Conservation (phyloP, 179 eudicot species). For the Silene coronaria region DNA sequence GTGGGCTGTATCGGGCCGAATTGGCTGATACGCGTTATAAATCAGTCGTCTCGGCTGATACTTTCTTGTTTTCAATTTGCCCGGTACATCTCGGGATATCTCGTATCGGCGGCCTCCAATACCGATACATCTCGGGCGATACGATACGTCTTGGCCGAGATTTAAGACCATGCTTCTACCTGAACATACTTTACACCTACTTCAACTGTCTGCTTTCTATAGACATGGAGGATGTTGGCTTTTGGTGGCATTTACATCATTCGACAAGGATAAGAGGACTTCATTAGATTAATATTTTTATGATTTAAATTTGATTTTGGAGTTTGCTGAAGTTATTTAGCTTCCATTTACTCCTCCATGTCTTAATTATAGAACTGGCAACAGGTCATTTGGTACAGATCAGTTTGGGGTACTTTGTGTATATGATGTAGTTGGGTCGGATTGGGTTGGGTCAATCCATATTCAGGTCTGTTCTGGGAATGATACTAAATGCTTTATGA, state of each 20-base stretch:
- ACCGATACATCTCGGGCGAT: too few species aligned
- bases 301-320: neutral
- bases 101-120: too few species aligned
- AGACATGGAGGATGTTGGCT: neutral
- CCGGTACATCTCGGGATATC: too few species aligned
- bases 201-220: neutral
- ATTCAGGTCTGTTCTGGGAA: neutral
- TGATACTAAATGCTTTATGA: neutral
- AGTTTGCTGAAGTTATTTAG: neutral
- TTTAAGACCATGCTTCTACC: too few species aligned
- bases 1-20: too few species aligned
- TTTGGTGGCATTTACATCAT: neutral
- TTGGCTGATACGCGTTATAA: too few species aligned
- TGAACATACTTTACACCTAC: neutral
- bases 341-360: neutral
- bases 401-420: neutral
- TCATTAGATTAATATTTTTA: neutral
- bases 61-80: too few species aligned
- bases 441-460: neutral
- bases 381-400: neutral
- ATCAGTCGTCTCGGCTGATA: too few species aligned
- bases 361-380: neutral
- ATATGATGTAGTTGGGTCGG: neutral
- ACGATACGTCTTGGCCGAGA: too few species aligned
- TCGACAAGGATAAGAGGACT: neutral